Evolutionary conservation across 805 yeast genomes (phyloP), one percentile per base, ranked within the genome.

Genomic region (Teunomyces pallodes): DNA sequence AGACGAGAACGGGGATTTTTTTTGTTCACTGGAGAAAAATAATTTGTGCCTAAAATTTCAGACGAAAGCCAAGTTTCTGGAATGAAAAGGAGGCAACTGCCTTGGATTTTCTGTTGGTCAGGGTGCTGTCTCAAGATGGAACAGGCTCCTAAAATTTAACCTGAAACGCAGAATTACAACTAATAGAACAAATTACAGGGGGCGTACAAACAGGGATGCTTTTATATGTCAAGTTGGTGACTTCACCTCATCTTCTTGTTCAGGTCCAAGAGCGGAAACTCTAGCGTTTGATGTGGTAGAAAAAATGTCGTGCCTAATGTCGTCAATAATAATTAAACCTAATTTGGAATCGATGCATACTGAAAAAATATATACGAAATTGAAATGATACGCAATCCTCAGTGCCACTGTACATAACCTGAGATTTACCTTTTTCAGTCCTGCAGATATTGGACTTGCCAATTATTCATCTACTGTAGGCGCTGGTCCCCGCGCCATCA

Each of bases 1-100:
- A 38, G 41, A 38, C 41, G 41, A 36, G 40, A 13, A 38, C 12
- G 29, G 27, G 13, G 13, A 20, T 36, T 38, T 38, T 38, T n/a
- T 20, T 38, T 38, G 27, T 26, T 26, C 16, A 29, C 9, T 38
- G 41, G 17, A 24, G 30, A 38, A 38, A 38, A 38, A 20, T 20
- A 38, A 24, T 38, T 32, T 32, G 13, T 36, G 14, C 41, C 41
- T 38, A 26, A 24, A 36, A 38, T 38, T 32, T 38, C 41, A 38
- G 41, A 26, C 41, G 30, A 38, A n/a, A 26, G 41, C 41, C 41
- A 38, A 38, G 41, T 36, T 17, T 20, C 39, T 17, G 39, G 26
- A 16, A 36, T 8, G n/a, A 17, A 20, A 17, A 36, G 39, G 35
- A 32, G 35, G 16, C 17, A 32, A 13, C 10, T 13, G 16, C 9